Percentiles rank a stretch among this genome's conserved stretches.
Evolutionary conservation across 139 green algal genomes (phyloP).

Genomic region (Coelastrella sp.): DNA sequence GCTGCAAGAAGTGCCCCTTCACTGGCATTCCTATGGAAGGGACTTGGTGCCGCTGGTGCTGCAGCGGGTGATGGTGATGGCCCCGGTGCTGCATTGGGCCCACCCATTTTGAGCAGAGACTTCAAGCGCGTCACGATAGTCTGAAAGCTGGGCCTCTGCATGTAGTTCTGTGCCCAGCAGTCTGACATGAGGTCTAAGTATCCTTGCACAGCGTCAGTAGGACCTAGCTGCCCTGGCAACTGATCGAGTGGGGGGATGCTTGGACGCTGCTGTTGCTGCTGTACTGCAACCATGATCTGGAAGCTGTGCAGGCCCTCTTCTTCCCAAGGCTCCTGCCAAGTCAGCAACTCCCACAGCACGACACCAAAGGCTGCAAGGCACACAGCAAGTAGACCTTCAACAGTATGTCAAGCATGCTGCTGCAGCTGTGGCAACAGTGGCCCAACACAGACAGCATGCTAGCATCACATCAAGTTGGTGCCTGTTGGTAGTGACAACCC

Average conservation of each 20-base stretch:
- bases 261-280: constrained; percentile 32
- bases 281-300: constrained; percentile 44
- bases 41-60: not conserved
- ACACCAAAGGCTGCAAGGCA: constrained; percentile 58
- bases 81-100: constrained; percentile 7
- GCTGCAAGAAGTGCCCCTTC: not conserved
- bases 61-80: not conserved
- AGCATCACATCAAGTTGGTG: too few species aligned
- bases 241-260: not conserved
- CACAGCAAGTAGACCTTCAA: not conserved
- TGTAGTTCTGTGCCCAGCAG: constrained; percentile 26
- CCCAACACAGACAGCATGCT: not conserved
- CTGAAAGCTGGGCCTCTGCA: not conserved
- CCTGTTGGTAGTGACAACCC: too few species aligned
- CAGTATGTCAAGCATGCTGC: not conserved
- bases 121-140: not conserved
- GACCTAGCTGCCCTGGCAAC: constrained; percentile 40
- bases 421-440: too few species aligned
- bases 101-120: not conserved
- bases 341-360: constrained; percentile 85
- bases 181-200: constrained; percentile 31
- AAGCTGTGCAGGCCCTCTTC: constrained; percentile 23
- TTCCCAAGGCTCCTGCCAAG: constrained; percentile 72
- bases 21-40: not conserved
- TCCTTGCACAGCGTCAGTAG: constrained; percentile 17